Base-by-base conservation (phyloP, 306 rosid species). In the Pyrus communis region DNA sequence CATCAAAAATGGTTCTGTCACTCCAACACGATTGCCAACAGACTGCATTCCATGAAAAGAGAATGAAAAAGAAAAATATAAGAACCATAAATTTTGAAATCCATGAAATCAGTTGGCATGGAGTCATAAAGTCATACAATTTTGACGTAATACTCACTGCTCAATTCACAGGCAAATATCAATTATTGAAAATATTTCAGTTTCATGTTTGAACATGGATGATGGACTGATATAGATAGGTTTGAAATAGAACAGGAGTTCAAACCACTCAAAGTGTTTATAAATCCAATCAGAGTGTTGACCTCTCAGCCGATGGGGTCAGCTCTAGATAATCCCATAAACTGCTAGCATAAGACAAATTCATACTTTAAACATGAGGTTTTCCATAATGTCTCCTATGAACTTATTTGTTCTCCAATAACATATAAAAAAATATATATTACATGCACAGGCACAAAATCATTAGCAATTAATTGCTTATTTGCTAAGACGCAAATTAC, bases 11-110 rank as follows among this genome's bases (percentile, higher is more conserved):
- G 97, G 97, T 82, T 95, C 98, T 58, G 89, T 84, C 46, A 92
- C 97, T 69, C 98, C 98, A 80, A 95, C 92, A 70, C 96, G 92
- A 86, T 88, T 81, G 74, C 97, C 98, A 75, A 95, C 98, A 46
- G 96, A 89, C 98, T 95, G 89, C 83, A 87, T 31, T 75, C 77
- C 46, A 77, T 31, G 70, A 84, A 49, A 63, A 63, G 74, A 38
- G 35, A 60, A 78, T 84, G 76, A 59, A 43, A 69, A 71, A 63
- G 38, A 71, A 59, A 33, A 60, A 22, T 71, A 69, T 63, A 10
- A 23, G 31, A 72, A 73, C 68, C 77, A 83, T 43, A 75, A 75
- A 72, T 67, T 23, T 54, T 13, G 52, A 73, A 77, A 60, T 69
- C 49, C 67, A 63, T 31, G 33, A 67, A 57, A 70, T 18, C 55